Conservation (phyloP, 352 stramenopile genomes). For the Phytophthora constricta region DNA sequence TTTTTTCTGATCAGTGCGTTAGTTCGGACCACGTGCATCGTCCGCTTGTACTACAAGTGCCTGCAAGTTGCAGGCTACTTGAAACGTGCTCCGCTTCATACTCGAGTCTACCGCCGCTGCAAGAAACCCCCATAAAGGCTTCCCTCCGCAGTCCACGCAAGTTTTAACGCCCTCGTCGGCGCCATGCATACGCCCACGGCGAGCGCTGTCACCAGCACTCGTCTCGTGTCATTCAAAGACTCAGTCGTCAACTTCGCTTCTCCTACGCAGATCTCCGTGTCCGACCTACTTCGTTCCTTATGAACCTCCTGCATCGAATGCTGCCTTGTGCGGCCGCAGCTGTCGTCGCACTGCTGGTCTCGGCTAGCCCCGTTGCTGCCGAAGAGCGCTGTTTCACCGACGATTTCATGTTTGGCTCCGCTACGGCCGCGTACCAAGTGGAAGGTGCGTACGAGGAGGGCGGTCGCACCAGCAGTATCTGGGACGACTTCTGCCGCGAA, state of each 20-base stretch:
- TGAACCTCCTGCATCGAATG: neutral
- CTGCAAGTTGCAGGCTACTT: too few species aligned
- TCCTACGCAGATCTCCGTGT: neutral
- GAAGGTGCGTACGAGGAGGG: neutral
- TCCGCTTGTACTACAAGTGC: too few species aligned
- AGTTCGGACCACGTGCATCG: too few species aligned
- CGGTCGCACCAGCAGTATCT: neutral
- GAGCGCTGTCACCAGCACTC: too few species aligned
- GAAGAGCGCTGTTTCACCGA: neutral
- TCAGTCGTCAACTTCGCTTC: neutral
- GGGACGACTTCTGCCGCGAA: neutral
- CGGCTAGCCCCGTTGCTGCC: neutral
- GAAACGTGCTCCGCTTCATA: too few species aligned
- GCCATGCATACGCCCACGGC: too few species aligned
- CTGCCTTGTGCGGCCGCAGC: neutral
- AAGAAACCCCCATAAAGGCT: too few species aligned
- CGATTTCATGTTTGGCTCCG: neutral
- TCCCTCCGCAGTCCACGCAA: too few species aligned
- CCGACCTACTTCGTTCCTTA: neutral
- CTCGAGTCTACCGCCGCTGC: too few species aligned
- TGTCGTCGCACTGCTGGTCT: neutral
- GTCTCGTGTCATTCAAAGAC: too few species aligned
- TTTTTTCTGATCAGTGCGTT: too few species aligned
- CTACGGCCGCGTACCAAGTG: neutral
- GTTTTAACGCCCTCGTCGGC: too few species aligned